Percentiles rank a stretch among this genome's conserved stretches.
Evolutionary conservation across 208 protist species (phyloP).

Genomic region (Leishmania turanica): DNA sequence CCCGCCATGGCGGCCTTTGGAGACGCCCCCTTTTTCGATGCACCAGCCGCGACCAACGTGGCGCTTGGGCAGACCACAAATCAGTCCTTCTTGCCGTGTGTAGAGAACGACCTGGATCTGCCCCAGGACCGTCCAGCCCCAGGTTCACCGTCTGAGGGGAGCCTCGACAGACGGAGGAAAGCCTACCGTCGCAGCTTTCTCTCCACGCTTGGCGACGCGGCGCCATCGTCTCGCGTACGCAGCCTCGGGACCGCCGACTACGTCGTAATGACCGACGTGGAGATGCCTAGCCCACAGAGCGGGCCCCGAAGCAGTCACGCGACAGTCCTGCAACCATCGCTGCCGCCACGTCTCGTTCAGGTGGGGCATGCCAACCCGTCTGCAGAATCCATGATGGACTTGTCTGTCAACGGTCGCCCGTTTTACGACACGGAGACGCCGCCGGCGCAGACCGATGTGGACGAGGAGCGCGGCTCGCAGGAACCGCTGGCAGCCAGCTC

Average conservation of each 20-base stretch:
- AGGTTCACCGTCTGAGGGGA: not conserved
- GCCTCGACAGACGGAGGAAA: not conserved
- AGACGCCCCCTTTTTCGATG: slow-evolving; percentile 13
- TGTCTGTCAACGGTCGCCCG: not conserved
- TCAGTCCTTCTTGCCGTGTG: not conserved
- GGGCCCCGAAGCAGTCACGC: not conserved
- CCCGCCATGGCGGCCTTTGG: not conserved
- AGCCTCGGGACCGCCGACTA: slow-evolving; percentile 5
- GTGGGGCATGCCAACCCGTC: not conserved
- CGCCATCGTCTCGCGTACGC: not conserved
- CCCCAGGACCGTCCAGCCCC: not conserved
- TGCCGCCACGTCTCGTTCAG: not conserved
- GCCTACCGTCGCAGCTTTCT: slow-evolving; percentile 9
- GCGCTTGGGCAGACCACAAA: not conserved
- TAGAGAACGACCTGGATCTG: not conserved
- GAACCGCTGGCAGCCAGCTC: not conserved
- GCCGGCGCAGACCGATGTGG: not conserved
- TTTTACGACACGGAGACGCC: not conserved
- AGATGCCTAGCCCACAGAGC: not conserved
- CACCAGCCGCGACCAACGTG: slow-evolving; percentile 10
- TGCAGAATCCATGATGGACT: not conserved
- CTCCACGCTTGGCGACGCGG: not conserved
- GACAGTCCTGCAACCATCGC: not conserved
- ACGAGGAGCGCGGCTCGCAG: not conserved
- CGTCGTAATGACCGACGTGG: slow-evolving; percentile 3